Evolutionary conservation across 2,329 filamentous ascomycete species (phyloP), one percentile per base, ranked within the genome.

Genomic region (Paracoccidioides lutzii): DNA sequence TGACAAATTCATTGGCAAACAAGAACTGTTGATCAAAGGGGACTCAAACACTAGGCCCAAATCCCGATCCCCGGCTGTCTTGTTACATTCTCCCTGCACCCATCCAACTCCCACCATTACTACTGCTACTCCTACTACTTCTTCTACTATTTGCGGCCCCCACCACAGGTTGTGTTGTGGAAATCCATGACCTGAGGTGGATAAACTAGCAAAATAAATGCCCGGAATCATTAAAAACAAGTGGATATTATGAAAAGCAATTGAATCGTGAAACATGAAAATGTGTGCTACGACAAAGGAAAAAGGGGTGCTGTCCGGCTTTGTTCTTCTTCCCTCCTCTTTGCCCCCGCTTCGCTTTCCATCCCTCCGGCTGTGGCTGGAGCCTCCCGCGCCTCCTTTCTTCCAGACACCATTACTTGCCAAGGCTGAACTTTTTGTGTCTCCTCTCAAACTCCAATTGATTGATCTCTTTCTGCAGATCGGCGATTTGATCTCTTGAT

Each of bases 401-500:
- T 22, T 15, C 33, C n/a, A 50, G 33, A 15, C 22, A 22, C 22
- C 22, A 22, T 37, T 32, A 60, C 60, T 60, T 65, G 58, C 60
- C 64, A 64, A 65, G 63, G 60, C 62, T 63, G 60, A 59, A 65
- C 55, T 67, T 64, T 64, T 69, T 68, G 58, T 69, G 66, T 37
- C 72, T 68, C 51, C 74, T 74, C 69, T 90, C 85, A 58, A 70
- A 73, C 60, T 77, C 66, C 60, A 94, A 79, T 56, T 83, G 79
- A 48, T 72, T 68, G 69, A 91, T 88, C 63, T 90, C 87, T 54
- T 74, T 72, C 61, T 84, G 77, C 58, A 90, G 81, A 61, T 81
- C 80, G 68, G 84, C 81, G 67, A 94, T 86, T 54, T 87, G 84
- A 53, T 85, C 85, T 59, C 76, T 77, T 54, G 85, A 82, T 70